phyloP scores from a whole-genome alignment of 768 basidiomycete genomes.

The Lactarius sp. region DNA sequence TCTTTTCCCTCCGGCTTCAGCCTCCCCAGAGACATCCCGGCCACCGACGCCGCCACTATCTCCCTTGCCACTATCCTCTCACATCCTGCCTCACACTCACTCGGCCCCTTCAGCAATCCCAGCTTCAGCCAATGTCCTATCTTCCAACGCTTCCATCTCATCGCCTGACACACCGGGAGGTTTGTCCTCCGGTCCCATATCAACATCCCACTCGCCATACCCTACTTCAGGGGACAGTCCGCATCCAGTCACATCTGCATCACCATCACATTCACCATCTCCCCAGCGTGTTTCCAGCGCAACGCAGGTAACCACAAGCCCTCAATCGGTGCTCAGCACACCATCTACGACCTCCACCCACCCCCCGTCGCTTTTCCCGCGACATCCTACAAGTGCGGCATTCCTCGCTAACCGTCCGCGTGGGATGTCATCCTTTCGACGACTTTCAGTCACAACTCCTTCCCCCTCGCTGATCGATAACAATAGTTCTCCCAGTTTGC shows the following conservation, averaged over 20 bases:
- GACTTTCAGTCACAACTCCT: slow-evolving; percentile 39
- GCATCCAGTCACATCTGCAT: slow-evolving; percentile 1
- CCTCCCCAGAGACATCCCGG: slow-evolving; percentile 30
- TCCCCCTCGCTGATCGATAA: slow-evolving; percentile 36
- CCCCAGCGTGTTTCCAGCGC: slow-evolving; percentile 18
- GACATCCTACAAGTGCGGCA: slow-evolving; percentile 21
- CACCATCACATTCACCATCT: slow-evolving; percentile 23
- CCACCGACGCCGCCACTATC: slow-evolving; percentile 27
- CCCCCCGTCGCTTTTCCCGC: slow-evolving; percentile 20
- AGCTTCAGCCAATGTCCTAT: slow-evolving; percentile 27
- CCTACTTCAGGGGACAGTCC: slow-evolving; percentile 15
- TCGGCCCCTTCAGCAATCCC: slow-evolving; percentile 42
- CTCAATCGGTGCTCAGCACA: slow-evolving; percentile 16
- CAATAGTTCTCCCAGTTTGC: slow-evolving; percentile 39
- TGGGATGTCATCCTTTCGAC: slow-evolving; percentile 35
- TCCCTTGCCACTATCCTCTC: slow-evolving; percentile 27
- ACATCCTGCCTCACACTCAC: slow-evolving; percentile 34
- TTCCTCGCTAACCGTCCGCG: slow-evolving; percentile 26
- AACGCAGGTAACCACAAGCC: slow-evolving; percentile 15
- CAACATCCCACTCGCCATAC: slow-evolving; percentile 13
- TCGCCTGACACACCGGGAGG: slow-evolving; percentile 21
- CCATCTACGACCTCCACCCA: slow-evolving; percentile 16
- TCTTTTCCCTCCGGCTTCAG: slow-evolving; percentile 43
- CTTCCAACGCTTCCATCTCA: slow-evolving; percentile 26
- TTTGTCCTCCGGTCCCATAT: slow-evolving; percentile 31